Evolutionary conservation across 2,329 filamentous ascomycete species (phyloP), one percentile per base, ranked within the genome.

Genomic region (Lecanicillium sp.): DNA sequence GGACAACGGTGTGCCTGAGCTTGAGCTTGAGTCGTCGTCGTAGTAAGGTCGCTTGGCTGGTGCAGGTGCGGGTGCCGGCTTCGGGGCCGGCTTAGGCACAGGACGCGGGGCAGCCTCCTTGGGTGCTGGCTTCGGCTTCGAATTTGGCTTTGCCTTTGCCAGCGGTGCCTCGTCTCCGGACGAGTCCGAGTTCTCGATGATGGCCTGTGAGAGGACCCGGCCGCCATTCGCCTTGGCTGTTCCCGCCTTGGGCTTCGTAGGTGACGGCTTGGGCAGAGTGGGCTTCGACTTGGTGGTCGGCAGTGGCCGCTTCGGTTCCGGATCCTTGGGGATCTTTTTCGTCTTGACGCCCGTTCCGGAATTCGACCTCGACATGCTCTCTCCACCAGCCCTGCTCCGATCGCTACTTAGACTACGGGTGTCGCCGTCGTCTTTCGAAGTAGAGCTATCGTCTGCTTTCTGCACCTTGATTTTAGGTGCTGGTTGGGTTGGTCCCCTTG

Each of bases 11-110:
- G 74, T 76, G 12, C 75, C 75, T 0, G 78, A 81, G 61, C 78
- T 81, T 2, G 78, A 81, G 56, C 76, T 79, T 49, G 77, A 78
- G 54, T 79, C 77, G 53, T 79, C 77, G 12, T 67, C 67, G 33
- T 78, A 77, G 2, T 76, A 73, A 2, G 69, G 58, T 27, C 79
- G 75, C 63, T 84, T 83, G 33, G 55, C 52, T 10, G 64, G 57
- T 43, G 62, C 61, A 3, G 65, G 58, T 49, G 70, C 69, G 5
- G 67, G 54, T 41, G 60, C 61, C 7, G 59, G 38, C 15, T 48
- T 58, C 40, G 58, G 55, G 29, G 59, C 62, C 3, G 62, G 57
- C 44, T 62, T 68, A 3, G 60, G 23, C 17, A 21, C 57, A 8
- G 50, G 49, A 44, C 53, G 55, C 37, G 54, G 49, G 11, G 36